Evolutionary conservation across 257 asterid genomes (phyloP).

Genomic region (Parsonsia alboflavescens): DNA sequence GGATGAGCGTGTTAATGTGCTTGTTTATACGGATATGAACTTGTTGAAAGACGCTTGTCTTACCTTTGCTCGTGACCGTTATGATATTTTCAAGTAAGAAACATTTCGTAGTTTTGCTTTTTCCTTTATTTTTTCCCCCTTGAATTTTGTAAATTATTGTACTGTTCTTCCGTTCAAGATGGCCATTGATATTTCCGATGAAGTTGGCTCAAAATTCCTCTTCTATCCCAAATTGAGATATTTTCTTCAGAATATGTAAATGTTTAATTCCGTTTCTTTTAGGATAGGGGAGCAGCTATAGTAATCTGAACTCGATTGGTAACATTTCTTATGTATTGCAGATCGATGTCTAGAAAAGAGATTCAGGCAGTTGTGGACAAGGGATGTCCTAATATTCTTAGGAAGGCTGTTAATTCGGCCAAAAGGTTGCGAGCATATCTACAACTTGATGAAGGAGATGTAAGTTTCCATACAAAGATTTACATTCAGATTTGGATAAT

Average conservation of each 20-base stretch:
- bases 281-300: background rate
- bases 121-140: background rate
- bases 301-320: background rate
- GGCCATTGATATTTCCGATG: background rate
- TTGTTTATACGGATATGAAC: constrained; percentile 43
- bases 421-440: constrained; percentile 81
- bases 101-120: constrained; percentile 1
- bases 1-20: constrained; percentile 21
- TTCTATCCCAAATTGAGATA: background rate
- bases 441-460: constrained; percentile 75
- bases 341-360: constrained; percentile 60
- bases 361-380: constrained; percentile 63
- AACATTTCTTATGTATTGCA: constrained; percentile 26
- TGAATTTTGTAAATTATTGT: background rate
- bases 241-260: background rate
- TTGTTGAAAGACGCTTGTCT: constrained; percentile 66
- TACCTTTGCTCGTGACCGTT: constrained; percentile 79
- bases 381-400: constrained; percentile 70
- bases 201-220: background rate
- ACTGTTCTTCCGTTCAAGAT: background rate
- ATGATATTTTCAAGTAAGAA: constrained; percentile 67
- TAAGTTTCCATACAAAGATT: constrained; percentile 27
- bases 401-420: constrained; percentile 84
- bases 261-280: background rate
- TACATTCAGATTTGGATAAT: background rate